These are phyloP conservation scores for Globisporangium nagaii DNA, from an alignment of 352 stramenopile genomes.

Conservation along the genomic window DNA sequence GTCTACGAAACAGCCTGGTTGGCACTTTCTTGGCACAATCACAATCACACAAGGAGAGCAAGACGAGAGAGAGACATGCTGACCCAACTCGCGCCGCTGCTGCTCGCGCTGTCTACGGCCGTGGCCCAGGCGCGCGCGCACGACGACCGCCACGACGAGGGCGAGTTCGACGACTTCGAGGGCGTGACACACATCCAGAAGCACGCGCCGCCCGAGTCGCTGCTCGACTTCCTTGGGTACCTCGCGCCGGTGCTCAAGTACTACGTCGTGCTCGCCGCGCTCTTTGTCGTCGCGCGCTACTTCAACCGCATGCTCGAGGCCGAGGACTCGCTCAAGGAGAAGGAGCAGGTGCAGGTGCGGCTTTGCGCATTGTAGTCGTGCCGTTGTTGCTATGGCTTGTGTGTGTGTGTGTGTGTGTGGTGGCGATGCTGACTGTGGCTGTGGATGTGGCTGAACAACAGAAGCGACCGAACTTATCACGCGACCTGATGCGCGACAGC, in stretches of 20 bases:
- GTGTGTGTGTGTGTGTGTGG: neutral
- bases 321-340: slow-evolving; percentile 39
- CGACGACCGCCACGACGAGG: neutral
- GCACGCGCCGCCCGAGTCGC: slow-evolving; percentile 28
- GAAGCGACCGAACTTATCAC: slow-evolving; percentile 37
- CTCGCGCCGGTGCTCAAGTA: slow-evolving; percentile 74
- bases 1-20: too few relatives aligned
- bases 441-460: neutral
- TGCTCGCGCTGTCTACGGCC: neutral
- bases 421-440: neutral
- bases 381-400: neutral
- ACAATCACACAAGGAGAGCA: too few relatives aligned
- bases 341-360: slow-evolving; percentile 19
- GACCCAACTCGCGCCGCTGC: neutral
- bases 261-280: slow-evolving; percentile 51
- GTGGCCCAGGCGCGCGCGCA: neutral
- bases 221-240: slow-evolving; percentile 47
- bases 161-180: neutral
- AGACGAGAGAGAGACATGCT: neutral
- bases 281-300: slow-evolving; percentile 53
- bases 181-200: neutral
- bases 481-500: slow-evolving; percentile 42
- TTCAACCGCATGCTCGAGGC: slow-evolving; percentile 56
- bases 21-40: too few relatives aligned
- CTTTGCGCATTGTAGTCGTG: neutral